These are phyloP conservation scores for Elaeagnus macrophylla DNA, from an alignment of 306 rosid species.

Conservation along the genomic window DNA sequence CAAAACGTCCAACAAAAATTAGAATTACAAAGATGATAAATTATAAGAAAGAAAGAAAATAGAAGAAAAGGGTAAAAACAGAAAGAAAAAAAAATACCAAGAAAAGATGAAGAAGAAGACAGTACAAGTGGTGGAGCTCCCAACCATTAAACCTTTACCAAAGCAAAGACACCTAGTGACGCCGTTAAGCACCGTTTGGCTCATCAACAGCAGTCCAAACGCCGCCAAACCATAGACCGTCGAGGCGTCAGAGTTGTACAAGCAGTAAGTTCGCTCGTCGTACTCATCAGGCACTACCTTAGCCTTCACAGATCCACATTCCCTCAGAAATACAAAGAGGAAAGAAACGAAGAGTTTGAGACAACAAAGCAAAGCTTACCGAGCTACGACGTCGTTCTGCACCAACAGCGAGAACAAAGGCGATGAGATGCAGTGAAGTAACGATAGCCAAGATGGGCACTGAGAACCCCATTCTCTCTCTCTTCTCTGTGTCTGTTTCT, in stretches of 20 bases:
- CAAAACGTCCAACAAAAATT: too few species aligned
- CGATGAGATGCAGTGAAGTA: conserved; percentile 69
- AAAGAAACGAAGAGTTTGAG: neutral
- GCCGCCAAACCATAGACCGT: conserved; percentile 82
- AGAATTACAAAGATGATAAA: neutral
- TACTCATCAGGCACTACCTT: conserved; percentile 57
- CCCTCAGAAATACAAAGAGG: neutral
- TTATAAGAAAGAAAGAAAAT: neutral
- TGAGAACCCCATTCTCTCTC: conserved; percentile 54
- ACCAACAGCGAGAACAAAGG: conserved; percentile 77
- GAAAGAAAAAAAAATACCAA: conserved; percentile 39
- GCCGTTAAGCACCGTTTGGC: conserved; percentile 58
- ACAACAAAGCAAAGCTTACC: conserved; percentile 19
- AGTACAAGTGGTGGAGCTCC: conserved; percentile 51
- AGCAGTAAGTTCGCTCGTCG: conserved; percentile 59
- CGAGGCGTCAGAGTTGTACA: conserved; percentile 75
- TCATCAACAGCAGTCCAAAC: conserved; percentile 44
- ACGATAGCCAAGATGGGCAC: conserved; percentile 40
- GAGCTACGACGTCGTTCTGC: conserved; percentile 86
- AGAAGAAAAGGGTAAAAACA: neutral
- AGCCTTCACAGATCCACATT: conserved; percentile 32
- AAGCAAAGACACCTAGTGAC: conserved; percentile 86
- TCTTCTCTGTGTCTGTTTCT: neutral
- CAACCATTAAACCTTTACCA: conserved; percentile 73
- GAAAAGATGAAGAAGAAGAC: conserved; percentile 65